These are phyloP conservation scores for Trametes sanguinea DNA, from an alignment of 768 basidiomycete species.

Conservation along the genomic window DNA sequence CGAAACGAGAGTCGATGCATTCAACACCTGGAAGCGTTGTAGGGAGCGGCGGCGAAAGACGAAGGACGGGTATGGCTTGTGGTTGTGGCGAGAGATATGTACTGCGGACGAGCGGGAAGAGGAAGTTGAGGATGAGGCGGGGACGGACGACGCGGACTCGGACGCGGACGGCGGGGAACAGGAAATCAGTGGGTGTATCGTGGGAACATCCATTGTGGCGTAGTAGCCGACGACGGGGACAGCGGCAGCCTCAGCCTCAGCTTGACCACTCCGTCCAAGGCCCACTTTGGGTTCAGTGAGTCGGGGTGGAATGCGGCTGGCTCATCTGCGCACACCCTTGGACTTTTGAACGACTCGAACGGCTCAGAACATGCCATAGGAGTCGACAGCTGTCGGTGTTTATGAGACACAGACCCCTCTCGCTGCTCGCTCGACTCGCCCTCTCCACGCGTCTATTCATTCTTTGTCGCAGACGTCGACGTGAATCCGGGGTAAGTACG, in stretches of 20 bases:
- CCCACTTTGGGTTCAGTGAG: neutral
- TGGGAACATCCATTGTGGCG: slow-evolving; percentile 21
- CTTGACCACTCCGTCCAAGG: too few relatives aligned
- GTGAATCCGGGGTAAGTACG: slow-evolving; percentile 7
- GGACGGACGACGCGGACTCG: neutral
- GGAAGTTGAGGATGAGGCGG: too few relatives aligned
- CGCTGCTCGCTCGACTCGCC: neutral
- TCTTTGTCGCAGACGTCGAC: slow-evolving; percentile 1
- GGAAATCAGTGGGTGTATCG: neutral
- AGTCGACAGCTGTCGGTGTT: slow-evolving; percentile 3
- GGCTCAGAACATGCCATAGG: slow-evolving; percentile 6
- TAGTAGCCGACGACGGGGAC: neutral
- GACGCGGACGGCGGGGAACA: slow-evolving; percentile 5
- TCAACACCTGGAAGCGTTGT: slow-evolving; percentile 8
- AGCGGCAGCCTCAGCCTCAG: too few relatives aligned
- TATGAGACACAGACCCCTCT: slow-evolving; percentile 8
- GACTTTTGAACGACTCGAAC: slow-evolving; percentile 11
- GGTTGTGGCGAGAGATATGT: neutral
- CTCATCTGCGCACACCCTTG: neutral
- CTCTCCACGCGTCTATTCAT: slow-evolving; percentile 12
- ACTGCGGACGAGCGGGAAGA: neutral
- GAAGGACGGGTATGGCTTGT: slow-evolving; percentile 1
- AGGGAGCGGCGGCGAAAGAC: slow-evolving; percentile 14
- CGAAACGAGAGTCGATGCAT: slow-evolving; percentile 20
- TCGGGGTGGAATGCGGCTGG: neutral